Evolutionary conservation across 495 filamentous ascomycete genomes (phyloP).

Genomic region (Massariosphaeria phaeospora): DNA sequence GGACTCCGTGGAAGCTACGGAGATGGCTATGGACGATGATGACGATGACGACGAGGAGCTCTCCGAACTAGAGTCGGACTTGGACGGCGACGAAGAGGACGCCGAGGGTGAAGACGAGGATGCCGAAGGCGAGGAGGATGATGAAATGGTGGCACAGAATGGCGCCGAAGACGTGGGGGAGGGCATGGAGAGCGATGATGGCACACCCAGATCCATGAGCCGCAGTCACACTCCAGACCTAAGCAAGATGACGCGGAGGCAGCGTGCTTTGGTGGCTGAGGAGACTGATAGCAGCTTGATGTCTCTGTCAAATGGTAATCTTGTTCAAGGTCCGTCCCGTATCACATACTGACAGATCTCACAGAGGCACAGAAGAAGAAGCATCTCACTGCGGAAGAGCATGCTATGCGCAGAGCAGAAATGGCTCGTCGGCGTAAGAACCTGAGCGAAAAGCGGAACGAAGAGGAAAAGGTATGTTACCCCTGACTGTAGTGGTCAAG

Average conservation of each 20-base stretch:
- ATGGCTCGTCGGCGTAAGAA: slow-evolving; percentile 95
- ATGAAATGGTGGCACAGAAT: slow-evolving; percentile 45
- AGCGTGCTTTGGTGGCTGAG: slow-evolving; percentile 62
- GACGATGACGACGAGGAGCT: slow-evolving; percentile 47
- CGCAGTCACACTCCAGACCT: slow-evolving; percentile 68
- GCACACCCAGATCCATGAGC: slow-evolving; percentile 49
- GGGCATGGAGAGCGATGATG: slow-evolving; percentile 63
- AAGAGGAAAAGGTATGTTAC: slow-evolving; percentile 84
- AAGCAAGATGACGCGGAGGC: slow-evolving; percentile 82
- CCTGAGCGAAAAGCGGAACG: slow-evolving; percentile 94
- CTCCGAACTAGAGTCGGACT: slow-evolving; percentile 42
- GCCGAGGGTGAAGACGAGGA: slow-evolving; percentile 53
- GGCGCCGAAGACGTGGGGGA: slow-evolving; percentile 49
- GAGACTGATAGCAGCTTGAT: slow-evolving; percentile 68
- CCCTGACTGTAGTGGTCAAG: no score
- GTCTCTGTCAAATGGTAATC: slow-evolving; percentile 83
- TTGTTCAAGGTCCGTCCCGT: no score
- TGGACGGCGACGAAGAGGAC: slow-evolving; percentile 52
- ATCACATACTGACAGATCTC: background rate
- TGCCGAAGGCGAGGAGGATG: slow-evolving; percentile 54
- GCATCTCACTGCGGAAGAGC: slow-evolving; percentile 84
- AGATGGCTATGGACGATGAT: slow-evolving; percentile 53
- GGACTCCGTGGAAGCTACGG: slow-evolving; percentile 54
- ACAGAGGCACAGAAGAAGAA: slow-evolving; percentile 91
- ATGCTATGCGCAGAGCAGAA: slow-evolving; percentile 89